Evolutionary conservation across 495 filamentous ascomycete species (phyloP), one percentile per base, ranked within the genome.

Genomic region (Filosporella fistucella): DNA sequence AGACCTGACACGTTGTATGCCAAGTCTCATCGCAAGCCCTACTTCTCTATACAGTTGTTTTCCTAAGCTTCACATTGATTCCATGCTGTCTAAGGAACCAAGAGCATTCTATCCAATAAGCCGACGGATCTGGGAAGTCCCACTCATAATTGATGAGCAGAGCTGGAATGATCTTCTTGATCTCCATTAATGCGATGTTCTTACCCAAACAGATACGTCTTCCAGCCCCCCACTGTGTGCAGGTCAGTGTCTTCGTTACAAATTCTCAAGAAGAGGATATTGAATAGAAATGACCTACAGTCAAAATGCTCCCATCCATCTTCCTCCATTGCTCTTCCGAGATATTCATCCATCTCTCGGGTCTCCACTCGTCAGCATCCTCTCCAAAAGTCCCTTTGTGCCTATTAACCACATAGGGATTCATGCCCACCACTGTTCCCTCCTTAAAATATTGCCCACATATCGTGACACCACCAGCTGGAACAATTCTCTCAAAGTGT

Each of bases 171-270:
- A 46, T 17, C 58, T 82, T 82, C 44, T 76, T 75, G 20, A 81
- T 71, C 62, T 82, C 79, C 55, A 82, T 48, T 56, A 74, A 59
- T 32, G 67, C 67, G 34, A 82, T 68, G 49, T 82, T 80, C 54
- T 71, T 76, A n/a, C 79, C 79, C 58, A 83, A 76, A 56, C 79
- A 83, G 14, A 71, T 69, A 21, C 79, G 61, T 6, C 65, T 62
- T 25, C 79, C 79, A 2, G 69, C 76, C 20, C 78, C 76, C 57
- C 81, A 82, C 40, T 41, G 17, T 20, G 58, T 55, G 35, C 66
- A 60, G 42, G 73, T 64, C 44, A 70, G 67, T 63, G 68, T 68
- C 4, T 5, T 21, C 12, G 17, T 20, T 13, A 6, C n/a, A 7
- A 5, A 3, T 21, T 12, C 4, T 4, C 8, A 25, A 4, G 4